phyloP scores from a whole-genome alignment of 345 rosid species.

The Aurinia saxatilis region DNA sequence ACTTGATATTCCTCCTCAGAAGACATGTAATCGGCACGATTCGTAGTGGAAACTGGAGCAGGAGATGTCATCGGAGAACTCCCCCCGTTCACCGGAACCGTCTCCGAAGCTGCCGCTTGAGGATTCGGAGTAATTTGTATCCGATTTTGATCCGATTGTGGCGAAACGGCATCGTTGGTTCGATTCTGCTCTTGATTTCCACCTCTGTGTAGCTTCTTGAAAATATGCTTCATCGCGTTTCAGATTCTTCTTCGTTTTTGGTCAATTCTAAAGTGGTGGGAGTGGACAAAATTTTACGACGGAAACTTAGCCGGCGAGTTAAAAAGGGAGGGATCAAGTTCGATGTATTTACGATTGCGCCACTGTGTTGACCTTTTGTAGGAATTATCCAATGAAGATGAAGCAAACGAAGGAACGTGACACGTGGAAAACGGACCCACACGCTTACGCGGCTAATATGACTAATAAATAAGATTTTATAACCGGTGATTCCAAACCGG shows the following conservation, averaged over 20 bases:
- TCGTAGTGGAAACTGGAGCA: constrained; percentile 15
- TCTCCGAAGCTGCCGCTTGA: constrained; percentile 28
- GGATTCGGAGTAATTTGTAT: constrained; percentile 25
- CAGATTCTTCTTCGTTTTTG: constrained; percentile 4
- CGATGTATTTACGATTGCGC: constrained; percentile 13
- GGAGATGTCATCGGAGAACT: constrained; percentile 23
- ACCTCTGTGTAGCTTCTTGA: constrained; percentile 84
- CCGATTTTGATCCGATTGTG: constrained; percentile 41
- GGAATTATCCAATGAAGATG: constrained; percentile 7
- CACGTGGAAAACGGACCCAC: constrained; percentile 24
- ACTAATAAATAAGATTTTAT: too few relatives aligned
- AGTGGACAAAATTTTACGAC: constrained; percentile 14
- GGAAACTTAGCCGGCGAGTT: constrained; percentile 30
- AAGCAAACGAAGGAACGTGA: neutral
- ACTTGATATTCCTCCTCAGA: constrained; percentile 97
- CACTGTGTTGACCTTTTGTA: constrained; percentile 23
- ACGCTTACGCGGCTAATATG: constrained; percentile 13
- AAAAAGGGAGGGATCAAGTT: neutral
- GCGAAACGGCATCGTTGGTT: constrained; percentile 47
- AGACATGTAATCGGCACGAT: constrained; percentile 50
- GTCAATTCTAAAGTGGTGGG: constrained; percentile 11
- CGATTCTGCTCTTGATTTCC: constrained; percentile 65
- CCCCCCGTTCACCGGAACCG: constrained; percentile 9
- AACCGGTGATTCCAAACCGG: neutral
- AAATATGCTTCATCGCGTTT: constrained; percentile 76